phyloP scores from a whole-genome alignment of 768 basidiomycete genomes.

The Serpula lacrymans region DNA sequence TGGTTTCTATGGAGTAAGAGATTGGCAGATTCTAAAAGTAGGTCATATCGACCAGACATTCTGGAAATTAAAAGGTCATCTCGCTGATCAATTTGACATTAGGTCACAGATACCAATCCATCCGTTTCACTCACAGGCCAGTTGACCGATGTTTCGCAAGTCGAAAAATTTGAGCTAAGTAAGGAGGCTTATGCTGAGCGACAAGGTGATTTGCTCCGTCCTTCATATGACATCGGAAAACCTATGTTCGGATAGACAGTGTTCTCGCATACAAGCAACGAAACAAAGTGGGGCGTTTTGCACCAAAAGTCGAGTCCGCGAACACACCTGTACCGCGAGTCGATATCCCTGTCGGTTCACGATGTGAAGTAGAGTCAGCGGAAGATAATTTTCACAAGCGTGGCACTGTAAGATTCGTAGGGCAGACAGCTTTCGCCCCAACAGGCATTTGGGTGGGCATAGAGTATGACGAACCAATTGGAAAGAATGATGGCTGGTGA shows the following conservation, averaged over 20 bases:
- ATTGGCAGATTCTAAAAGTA: slow-evolving; percentile 83
- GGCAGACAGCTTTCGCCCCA: slow-evolving; percentile 69
- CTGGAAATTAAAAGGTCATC: too few species aligned
- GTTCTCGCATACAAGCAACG: slow-evolving; percentile 87
- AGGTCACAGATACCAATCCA: slow-evolving; percentile 80
- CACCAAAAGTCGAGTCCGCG: slow-evolving; percentile 43
- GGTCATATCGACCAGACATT: slow-evolving; percentile 20
- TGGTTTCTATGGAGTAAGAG: slow-evolving; percentile 69
- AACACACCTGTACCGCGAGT: slow-evolving; percentile 24
- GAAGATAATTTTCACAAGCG: slow-evolving; percentile 72
- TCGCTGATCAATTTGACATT: too few species aligned
- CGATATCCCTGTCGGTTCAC: slow-evolving; percentile 62
- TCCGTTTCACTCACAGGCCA: slow-evolving; percentile 76
- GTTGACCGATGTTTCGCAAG: slow-evolving; percentile 77
- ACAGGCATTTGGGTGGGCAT: slow-evolving; percentile 82
- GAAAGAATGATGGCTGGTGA: slow-evolving; percentile 94
- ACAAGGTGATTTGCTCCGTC: slow-evolving; percentile 49
- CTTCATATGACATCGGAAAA: neutral
- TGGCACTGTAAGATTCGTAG: slow-evolving; percentile 85
- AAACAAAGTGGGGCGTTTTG: slow-evolving; percentile 87
- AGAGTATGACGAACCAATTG: slow-evolving; percentile 93
- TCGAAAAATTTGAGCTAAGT: slow-evolving; percentile 90
- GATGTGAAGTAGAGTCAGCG: slow-evolving; percentile 78
- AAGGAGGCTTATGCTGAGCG: slow-evolving; percentile 78
- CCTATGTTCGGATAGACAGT: slow-evolving; percentile 53